Evolutionary conservation across 1,139 yeast genomes (phyloP).

Genomic region (Chernovozyma aurita): DNA sequence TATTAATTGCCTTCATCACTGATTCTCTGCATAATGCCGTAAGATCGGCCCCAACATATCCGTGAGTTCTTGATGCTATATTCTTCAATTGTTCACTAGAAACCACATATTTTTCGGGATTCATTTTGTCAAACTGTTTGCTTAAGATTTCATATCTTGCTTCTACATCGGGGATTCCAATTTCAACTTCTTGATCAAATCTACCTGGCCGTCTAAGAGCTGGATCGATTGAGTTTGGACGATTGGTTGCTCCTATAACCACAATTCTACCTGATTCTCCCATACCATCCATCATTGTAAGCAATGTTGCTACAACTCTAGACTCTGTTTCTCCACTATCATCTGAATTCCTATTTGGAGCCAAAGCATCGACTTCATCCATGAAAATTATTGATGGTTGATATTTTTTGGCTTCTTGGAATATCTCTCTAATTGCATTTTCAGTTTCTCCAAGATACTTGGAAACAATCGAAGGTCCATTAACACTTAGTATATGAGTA

Average conservation of each 20-base stretch:
- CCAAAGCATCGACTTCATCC: conserved; percentile 90
- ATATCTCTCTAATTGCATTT: conserved; percentile 71
- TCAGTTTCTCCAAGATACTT: conserved; percentile 95
- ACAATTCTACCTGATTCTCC: conserved; percentile 67
- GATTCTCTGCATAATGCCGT: conserved; percentile 85
- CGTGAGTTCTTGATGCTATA: conserved; percentile 69
- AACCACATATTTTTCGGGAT: conserved; percentile 49
- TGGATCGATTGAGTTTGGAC: conserved; percentile 73
- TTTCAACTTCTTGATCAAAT: conserved; percentile 81
- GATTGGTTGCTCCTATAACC: conserved; percentile 74
- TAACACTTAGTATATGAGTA: conserved; percentile 80
- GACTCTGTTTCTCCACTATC: conserved; percentile 88
- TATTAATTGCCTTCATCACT: conserved; percentile 75
- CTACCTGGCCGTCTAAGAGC: conserved; percentile 62
- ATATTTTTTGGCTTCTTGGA: conserved; percentile 74
- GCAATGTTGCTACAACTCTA: conserved; percentile 81
- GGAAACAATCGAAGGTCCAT: conserved; percentile 90
- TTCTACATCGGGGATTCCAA: conserved; percentile 72
- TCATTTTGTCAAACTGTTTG: conserved; percentile 62
- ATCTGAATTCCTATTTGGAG: conserved; percentile 76
- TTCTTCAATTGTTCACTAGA: conserved; percentile 46
- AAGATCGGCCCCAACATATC: conserved; percentile 84
- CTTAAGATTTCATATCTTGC: conserved; percentile 60
- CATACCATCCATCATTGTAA: conserved; percentile 89
- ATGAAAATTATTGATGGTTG: conserved; percentile 86